These are phyloP conservation scores for Pseudogymnoascus sp. DNA, from an alignment of 2,329 filamentous ascomycete species.

Conservation along the genomic window DNA sequence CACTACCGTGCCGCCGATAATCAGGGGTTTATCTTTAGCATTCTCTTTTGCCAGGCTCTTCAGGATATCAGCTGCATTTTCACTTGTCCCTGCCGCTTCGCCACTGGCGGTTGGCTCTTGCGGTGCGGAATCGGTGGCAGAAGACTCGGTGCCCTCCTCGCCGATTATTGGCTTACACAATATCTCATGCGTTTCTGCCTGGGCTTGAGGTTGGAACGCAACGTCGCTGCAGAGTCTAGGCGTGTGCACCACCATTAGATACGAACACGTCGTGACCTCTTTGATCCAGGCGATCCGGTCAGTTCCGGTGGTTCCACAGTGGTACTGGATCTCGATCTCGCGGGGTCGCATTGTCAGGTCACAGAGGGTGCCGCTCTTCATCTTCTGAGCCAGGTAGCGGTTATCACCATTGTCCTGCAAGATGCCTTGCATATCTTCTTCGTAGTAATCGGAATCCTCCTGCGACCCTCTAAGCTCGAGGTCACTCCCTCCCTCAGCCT, in stretches of 20 bases:
- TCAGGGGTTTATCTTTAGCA: slow-evolving; percentile 25
- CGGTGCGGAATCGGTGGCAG: slow-evolving; percentile 36
- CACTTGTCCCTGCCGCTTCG: slow-evolving; percentile 18
- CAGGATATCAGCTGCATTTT: slow-evolving; percentile 22
- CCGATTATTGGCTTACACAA: not conserved
- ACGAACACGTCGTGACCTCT: slow-evolving; percentile 62
- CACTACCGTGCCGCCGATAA: slow-evolving; percentile 51
- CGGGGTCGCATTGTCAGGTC: slow-evolving; percentile 62
- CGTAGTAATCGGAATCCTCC: slow-evolving; percentile 15
- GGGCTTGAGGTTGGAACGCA: slow-evolving; percentile 41
- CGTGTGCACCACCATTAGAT: slow-evolving; percentile 67
- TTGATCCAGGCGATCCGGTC: slow-evolving; percentile 67
- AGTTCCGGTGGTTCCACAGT: slow-evolving; percentile 53
- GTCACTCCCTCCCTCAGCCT: slow-evolving; percentile 5
- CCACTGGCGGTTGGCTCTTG: slow-evolving; percentile 27
- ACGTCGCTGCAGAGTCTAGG: slow-evolving; percentile 66
- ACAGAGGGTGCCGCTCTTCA: slow-evolving; percentile 59
- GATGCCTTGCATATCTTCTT: slow-evolving; percentile 28
- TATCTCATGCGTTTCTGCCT: not conserved
- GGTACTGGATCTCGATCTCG: slow-evolving; percentile 55
- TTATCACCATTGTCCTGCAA: slow-evolving; percentile 59
- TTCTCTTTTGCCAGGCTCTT: slow-evolving; percentile 16
- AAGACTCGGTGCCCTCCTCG: not conserved
- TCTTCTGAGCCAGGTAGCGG: slow-evolving; percentile 60
- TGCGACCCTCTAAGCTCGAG: slow-evolving; percentile 21